These are phyloP conservation scores for Sutorius eximius DNA, from an alignment of 1,284 basidiomycete genomes.

Conservation along the genomic window DNA sequence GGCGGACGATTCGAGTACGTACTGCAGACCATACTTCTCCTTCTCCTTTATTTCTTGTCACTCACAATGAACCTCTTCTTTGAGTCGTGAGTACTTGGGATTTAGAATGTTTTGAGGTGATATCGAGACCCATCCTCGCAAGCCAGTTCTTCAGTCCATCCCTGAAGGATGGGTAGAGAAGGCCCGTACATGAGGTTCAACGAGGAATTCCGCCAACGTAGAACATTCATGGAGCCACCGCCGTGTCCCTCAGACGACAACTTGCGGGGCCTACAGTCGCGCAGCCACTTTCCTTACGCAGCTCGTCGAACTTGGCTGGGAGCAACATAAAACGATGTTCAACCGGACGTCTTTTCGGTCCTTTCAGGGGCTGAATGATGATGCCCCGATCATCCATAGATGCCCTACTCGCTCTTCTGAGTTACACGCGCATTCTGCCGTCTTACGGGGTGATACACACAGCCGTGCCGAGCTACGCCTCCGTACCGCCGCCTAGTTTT, in stretches of 20 bases:
- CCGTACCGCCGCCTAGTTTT: slow-evolving; percentile 1
- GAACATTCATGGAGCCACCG: neutral
- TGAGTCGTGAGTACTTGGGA: neutral
- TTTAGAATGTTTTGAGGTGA: too few species aligned
- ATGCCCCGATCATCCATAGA: neutral
- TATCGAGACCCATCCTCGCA: neutral
- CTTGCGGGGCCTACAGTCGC: neutral
- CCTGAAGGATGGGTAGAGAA: slow-evolving; percentile 7
- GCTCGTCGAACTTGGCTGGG: slow-evolving; percentile 1
- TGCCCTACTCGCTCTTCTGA: slow-evolving; percentile 1
- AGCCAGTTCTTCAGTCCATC: neutral
- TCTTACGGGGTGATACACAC: neutral
- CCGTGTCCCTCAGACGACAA: neutral
- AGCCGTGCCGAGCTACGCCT: neutral
- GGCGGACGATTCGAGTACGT: neutral
- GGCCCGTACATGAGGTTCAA: slow-evolving; percentile 7
- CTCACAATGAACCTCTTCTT: neutral
- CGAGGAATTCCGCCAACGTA: neutral
- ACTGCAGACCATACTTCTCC: neutral
- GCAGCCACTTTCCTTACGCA: neutral
- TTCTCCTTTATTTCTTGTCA: neutral
- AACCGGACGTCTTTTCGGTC: too few species aligned
- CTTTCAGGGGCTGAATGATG: neutral
- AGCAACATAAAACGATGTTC: neutral
- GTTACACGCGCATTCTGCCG: neutral